Base-by-base conservation (phyloP, 306 rosid genomes). In the Astragalus membranaceus region DNA sequence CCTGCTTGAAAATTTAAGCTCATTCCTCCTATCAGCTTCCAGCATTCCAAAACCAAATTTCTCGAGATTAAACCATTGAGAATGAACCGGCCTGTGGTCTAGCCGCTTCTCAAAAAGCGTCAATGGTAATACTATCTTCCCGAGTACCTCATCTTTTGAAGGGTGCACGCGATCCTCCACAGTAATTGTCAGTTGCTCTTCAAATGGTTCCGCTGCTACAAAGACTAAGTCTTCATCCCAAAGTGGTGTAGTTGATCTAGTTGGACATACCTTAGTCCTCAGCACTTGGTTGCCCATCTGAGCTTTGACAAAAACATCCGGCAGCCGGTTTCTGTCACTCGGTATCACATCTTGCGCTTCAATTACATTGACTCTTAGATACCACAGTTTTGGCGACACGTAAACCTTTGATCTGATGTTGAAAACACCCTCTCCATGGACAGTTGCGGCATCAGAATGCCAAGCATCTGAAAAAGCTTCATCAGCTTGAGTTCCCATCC, bases 401-500 rank as follows among this genome's bases (percentile, higher is more conserved):
- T 94, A 94, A 62, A 94, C 98, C 80, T 94, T 94, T 82, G 98
- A 90, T 68, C 97, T 75, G 29, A 83, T 81, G 67, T 88, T 94
- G 61, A 81, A 72, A 80, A 90, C 87, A 32, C 98, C 97, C 20
- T 90, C 96, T 3, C 98, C 98, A 48, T 39, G 84, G 4, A 82
- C 98, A 10, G 88, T 70, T 36, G 96, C 97, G 12, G 96, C 92
- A 78, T 94, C 97, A 10, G 98, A 84, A 73, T 94, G 96, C 97
- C 96, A 94, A 35, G 98, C 90, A 63, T 94, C 97, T 16, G 97
- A 81, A 67, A 92, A 92, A 20, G 98, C 95, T 79, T 88, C 98
- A 56, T 92, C 98, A 49, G 96, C 98, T 64, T 93, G 98, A 58
- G 97, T 93, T 61, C 98, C 98, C 93, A 90, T 90, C 98, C 98